A percentile compares a stretch with the other conserved stretches of the same genome.
Evolutionary conservation across 2,329 filamentous ascomycete genomes (phyloP).

Genomic region (Xylariaceae sp.): DNA sequence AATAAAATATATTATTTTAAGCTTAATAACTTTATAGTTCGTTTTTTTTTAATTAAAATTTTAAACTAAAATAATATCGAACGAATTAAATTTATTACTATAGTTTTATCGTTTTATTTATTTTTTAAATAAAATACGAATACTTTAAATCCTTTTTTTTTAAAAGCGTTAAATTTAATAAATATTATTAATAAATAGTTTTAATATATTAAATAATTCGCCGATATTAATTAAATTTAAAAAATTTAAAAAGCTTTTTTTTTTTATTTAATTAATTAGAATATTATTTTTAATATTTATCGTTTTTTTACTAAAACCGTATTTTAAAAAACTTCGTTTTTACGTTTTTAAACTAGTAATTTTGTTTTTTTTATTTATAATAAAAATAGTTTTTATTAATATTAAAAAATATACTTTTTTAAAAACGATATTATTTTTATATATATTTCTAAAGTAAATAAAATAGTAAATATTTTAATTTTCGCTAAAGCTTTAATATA

Average conservation of each 20-base stretch:
- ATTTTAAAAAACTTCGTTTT: background rate
- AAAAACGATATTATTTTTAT: background rate
- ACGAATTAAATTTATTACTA: background rate
- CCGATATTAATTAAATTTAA: background rate
- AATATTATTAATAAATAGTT: background rate
- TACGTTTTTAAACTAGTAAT: background rate
- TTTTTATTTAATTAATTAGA: background rate
- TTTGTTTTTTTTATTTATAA: background rate
- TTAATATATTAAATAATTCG: constrained; percentile 1
- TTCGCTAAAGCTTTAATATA: background rate
- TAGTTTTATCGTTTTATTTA: background rate
- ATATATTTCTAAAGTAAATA: background rate
- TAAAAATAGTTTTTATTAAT: background rate
- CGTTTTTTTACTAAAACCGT: background rate
- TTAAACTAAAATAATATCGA: constrained; percentile 1
- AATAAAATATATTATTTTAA: constrained; percentile 2
- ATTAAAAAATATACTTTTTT: background rate
- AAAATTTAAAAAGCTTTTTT: background rate
- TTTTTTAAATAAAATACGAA: background rate
- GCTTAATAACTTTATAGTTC: background rate
- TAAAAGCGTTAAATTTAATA: background rate
- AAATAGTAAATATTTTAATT: background rate
- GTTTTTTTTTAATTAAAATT: constrained; percentile 1
- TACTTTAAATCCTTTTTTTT: background rate
- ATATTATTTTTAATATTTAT: background rate